Conservation (phyloP, 352 stramenopile genomes). For the Phytophthora pseudosyringae region DNA sequence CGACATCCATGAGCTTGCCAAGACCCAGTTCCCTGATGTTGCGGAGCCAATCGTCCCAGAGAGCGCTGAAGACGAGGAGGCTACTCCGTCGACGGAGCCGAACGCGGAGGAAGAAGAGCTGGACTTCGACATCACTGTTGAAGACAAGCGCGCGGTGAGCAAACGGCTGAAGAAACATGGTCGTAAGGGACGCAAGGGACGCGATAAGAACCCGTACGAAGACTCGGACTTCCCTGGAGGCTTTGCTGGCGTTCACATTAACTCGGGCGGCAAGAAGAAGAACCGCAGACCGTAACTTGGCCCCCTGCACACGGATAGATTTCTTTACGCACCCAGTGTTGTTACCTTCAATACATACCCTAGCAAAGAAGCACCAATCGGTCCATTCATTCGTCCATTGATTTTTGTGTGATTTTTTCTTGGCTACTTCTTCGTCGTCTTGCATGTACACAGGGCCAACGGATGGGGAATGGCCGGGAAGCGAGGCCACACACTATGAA, state of each 20-base stretch:
- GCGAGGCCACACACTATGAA: slow-evolving; percentile 38
- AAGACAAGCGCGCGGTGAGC: slow-evolving; percentile 75
- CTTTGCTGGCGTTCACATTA: slow-evolving; percentile 64
- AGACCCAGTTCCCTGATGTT: slow-evolving; percentile 66
- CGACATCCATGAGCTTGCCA: slow-evolving; percentile 74
- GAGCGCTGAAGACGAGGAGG: slow-evolving; percentile 25
- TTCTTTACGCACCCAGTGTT: slow-evolving; percentile 13
- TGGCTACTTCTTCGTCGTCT: slow-evolving; percentile 37
- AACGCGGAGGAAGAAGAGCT: slow-evolving; percentile 46
- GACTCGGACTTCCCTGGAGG: slow-evolving; percentile 76
- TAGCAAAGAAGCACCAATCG: slow-evolving; percentile 11
- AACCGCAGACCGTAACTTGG: slow-evolving; percentile 50
- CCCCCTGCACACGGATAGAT: slow-evolving; percentile 16
- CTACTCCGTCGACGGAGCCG: slow-evolving; percentile 5
- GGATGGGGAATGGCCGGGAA: slow-evolving; percentile 24
- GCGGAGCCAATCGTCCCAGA: slow-evolving; percentile 18
- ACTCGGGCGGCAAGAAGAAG: slow-evolving; percentile 79
- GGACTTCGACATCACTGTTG: slow-evolving; percentile 75
- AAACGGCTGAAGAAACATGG: slow-evolving; percentile 94
- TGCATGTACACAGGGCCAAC: slow-evolving; percentile 37
- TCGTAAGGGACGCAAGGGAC: slow-evolving; percentile 96
- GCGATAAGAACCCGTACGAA: slow-evolving; percentile 98
- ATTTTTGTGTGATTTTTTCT: slow-evolving; percentile 39
- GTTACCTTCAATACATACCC: slow-evolving; percentile 1
- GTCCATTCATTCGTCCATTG: slow-evolving; percentile 44